Percentiles rank a stretch among this genome's conserved stretches.
Conservation (phyloP, 768 basidiomycete genomes). For the Termitomyces sp. region DNA sequence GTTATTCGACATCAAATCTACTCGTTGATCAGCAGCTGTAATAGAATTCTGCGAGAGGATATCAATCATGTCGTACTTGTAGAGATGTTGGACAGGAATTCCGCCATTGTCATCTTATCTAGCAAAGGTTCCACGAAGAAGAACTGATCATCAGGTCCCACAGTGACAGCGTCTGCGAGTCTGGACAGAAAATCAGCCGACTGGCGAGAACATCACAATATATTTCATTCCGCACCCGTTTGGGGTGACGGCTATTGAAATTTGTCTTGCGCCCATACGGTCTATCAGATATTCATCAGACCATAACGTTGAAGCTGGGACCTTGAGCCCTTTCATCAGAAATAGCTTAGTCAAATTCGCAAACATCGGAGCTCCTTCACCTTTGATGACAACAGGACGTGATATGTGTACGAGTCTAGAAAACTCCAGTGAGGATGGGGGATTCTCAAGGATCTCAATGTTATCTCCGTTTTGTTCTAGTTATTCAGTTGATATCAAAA, state of each 20-base stretch:
- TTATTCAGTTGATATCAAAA: not conserved
- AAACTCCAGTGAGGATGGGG: constrained; percentile 71
- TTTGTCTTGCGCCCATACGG: constrained; percentile 47
- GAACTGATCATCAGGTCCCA: constrained; percentile 44
- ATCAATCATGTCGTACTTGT: constrained; percentile 23
- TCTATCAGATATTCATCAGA: constrained; percentile 56
- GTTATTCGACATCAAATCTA: constrained; percentile 8
- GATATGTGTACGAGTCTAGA: constrained; percentile 63
- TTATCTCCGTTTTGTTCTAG: constrained; percentile 59
- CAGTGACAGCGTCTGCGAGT: constrained; percentile 71
- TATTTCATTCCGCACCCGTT: constrained; percentile 56
- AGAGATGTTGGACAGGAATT: constrained; percentile 42
- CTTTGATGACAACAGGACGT: constrained; percentile 73
- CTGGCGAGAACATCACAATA: not conserved
- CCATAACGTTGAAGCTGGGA: constrained; percentile 59
- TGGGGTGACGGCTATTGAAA: constrained; percentile 81
- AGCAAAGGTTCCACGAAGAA: constrained; percentile 79
- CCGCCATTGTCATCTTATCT: constrained; percentile 63
- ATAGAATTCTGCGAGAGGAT: not conserved
- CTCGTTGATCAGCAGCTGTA: not conserved
- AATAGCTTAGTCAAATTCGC: not conserved
- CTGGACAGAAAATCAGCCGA: constrained; percentile 33
- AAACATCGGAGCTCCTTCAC: constrained; percentile 25
- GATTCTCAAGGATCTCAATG: constrained; percentile 44
- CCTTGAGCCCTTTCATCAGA: constrained; percentile 38